Conservation (phyloP, 2,329 filamentous ascomycete species). For the Beauveria australis region DNA sequence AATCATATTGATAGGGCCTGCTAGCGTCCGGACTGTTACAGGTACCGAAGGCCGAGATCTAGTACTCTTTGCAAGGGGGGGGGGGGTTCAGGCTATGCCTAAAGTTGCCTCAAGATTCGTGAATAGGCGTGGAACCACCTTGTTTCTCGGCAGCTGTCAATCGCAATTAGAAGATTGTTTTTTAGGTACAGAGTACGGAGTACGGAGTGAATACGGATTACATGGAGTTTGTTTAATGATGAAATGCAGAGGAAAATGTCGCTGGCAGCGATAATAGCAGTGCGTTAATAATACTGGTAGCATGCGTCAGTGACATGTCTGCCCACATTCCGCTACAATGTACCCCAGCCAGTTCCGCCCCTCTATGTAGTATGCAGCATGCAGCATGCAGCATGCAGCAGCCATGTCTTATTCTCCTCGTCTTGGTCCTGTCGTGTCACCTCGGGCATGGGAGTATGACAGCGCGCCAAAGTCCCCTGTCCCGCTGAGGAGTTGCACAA, state of each 20-base stretch:
- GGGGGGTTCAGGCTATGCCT: background rate
- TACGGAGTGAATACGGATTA: background rate
- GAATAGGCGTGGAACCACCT: background rate
- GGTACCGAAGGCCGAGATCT: slow-evolving; percentile 8
- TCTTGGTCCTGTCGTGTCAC: background rate
- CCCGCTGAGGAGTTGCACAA: background rate
- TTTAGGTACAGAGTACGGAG: background rate
- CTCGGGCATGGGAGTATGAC: background rate
- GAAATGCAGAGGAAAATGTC: background rate
- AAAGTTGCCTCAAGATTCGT: background rate
- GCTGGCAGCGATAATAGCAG: background rate
- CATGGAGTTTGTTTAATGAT: too few species aligned
- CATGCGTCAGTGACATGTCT: background rate
- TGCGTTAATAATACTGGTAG: background rate
- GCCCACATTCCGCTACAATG: background rate
- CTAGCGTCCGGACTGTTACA: background rate
- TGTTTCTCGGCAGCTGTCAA: background rate
- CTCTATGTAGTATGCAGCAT: too few species aligned
- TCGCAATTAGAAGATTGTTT: background rate
- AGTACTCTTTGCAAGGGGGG: background rate
- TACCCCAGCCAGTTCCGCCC: background rate
- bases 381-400: too few species aligned
- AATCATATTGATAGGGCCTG: background rate
- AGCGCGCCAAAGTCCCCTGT: background rate
- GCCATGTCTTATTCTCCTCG: background rate